Conservation (phyloP, 2,329 filamentous ascomycete genomes). For the Rutstroemia sp. region DNA sequence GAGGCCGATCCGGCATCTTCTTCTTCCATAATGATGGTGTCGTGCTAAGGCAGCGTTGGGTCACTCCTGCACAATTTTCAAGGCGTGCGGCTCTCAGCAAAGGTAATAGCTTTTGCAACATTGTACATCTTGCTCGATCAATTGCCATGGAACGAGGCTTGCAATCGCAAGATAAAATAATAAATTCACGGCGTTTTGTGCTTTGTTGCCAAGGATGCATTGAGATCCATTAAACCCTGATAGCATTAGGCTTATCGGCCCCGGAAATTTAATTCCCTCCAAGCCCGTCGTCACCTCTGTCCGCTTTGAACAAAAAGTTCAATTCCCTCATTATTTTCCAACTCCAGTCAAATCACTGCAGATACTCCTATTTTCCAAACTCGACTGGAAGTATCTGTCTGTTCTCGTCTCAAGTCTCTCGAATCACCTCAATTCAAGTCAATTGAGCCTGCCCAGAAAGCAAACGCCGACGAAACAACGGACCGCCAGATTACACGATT, state of each 20-base stretch:
- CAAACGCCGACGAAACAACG: background rate
- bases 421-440: background rate
- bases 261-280: background rate
- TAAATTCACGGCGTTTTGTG: too few species aligned
- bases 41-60: slow-evolving; percentile 12
- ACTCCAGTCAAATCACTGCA: background rate
- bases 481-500: background rate
- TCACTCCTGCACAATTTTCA: slow-evolving; percentile 8
- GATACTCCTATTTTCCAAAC: background rate
- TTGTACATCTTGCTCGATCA: slow-evolving; percentile 22
- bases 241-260: background rate
- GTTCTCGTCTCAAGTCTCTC: background rate
- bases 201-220: background rate
- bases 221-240: background rate
- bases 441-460: background rate
- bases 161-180: background rate
- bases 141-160: background rate
- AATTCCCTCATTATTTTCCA: background rate
- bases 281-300: background rate
- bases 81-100: slow-evolving; percentile 8
- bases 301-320: background rate
- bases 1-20: slow-evolving; percentile 67
- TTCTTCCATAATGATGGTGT: slow-evolving; percentile 34
- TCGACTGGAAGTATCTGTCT: background rate
- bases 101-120: slow-evolving; percentile 18